Evolutionary conservation across 2,329 filamentous ascomycete species (phyloP), one percentile per base, ranked within the genome.

Genomic region (Colletotrichum horii): DNA sequence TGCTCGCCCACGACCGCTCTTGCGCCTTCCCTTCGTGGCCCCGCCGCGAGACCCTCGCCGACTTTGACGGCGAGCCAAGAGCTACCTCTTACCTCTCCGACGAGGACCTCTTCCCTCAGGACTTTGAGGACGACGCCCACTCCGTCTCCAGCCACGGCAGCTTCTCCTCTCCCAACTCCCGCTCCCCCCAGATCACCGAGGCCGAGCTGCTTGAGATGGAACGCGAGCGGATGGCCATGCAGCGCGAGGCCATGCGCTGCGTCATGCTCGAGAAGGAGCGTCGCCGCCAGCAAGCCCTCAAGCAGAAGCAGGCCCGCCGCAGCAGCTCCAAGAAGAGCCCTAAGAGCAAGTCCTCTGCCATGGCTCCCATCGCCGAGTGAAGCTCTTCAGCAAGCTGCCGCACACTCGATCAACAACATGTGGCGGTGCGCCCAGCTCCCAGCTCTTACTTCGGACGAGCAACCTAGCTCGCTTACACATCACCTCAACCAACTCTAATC

Each of bases 11-110:
- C 78, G 87, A 88, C 79, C 82, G 84, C 32, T 83, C 83, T 48
- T 91, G 90, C 83, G 90, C 90, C 30, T 92, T 88, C 78, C 90
- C 90, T 32, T 91, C 89, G 28, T 92, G 90, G 90, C 90, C 90
- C 30, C 87, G 89, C 74, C 86, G 90, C 56, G 85, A 87, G 19
- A 90, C 89, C 52, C 87, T 92, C 76, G 85, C 85, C 67, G 85
- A 86, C 78, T 83, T 83, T 70, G 82, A 85, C 78, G 80, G 81
- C 70, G 83, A 86, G 78, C 66, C 77, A 62, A 87, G 88, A 75
- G 87, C 89, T 22, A 88, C 89, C 4, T 90, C 90, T 1, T 91
- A 88, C 83, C 86, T 93, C 77, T 92, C 91, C 56, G 91, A 93
- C 85, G 91, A 93, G 83, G 91, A 93, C 79, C 88, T 93, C 71